Base-by-base conservation (phyloP, 805 yeast species). In the Kodamaea hsintzibuensis region DNA sequence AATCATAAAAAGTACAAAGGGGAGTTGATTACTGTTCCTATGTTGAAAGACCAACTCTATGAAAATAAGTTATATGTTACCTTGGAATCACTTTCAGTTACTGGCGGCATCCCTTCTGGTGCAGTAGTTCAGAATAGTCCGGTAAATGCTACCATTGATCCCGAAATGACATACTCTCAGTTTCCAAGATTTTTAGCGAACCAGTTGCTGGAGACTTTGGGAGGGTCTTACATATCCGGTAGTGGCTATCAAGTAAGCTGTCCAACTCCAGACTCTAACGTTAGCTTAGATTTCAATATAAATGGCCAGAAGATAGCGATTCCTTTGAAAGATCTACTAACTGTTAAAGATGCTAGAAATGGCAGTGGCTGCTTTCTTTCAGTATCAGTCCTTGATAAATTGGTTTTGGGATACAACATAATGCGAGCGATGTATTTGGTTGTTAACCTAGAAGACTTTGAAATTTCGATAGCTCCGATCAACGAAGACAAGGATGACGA, bases 1-100 rank as follows among this genome's bases (percentile, higher is more conserved):
- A 92, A 88, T 61, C 80, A 79, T 55, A 76, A 81, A 42, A 86
- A 86, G 67, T 85, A 81, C 64, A 51, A 68, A 0, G 91, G 90
- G 16, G 62, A 58, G 1, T 62, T 78, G 57, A 59, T 56, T 18
- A 61, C 72, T 2, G 16, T 49, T 14, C 35, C 33, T 12, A 39
- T 37, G 40, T 71, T 82, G 53, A 83, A 83, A 8, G n/a, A 22
- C 22, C 59, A 67, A 22, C n/a, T n/a, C n/a, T 4, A 19, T 3
- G 42, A 38, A 3, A 14, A 7, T 3, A 16, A 13, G 25, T 4
- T 22, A 22, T 6, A 6, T 22, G 25, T 22, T 22, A 6, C 25
- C 3, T 22, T 38, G 17, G 3, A 38, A 2, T 38, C 42, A 2
- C 3, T 38, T 3, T 7, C 42, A 3, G 8, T 38, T 38, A 38